Conservation (phyloP, 306 rosid species). For the Prunus salicina region DNA sequence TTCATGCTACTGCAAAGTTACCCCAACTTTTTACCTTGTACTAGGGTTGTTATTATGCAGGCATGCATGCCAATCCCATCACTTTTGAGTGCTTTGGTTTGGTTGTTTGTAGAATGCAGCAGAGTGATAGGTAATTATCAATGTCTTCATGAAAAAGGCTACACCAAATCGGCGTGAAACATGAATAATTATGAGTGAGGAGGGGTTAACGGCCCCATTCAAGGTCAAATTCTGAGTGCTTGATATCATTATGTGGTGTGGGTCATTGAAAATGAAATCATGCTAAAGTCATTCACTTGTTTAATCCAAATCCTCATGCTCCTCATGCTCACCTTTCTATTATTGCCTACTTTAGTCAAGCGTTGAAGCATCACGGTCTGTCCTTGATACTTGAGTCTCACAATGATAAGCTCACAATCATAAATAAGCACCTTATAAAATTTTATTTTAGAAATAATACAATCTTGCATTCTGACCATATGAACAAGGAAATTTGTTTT, state of each 20-base stretch:
- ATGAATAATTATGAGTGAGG: conserved; percentile 27
- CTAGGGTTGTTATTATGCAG: conserved; percentile 1
- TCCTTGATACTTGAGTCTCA: too few relatives aligned
- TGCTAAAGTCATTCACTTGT: too few relatives aligned
- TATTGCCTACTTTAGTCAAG: too few relatives aligned
- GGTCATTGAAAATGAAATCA: too few relatives aligned
- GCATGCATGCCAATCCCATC: conserved; percentile 41
- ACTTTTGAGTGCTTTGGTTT: conserved; percentile 2
- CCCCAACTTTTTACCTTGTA: background rate
- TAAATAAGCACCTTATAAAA: background rate
- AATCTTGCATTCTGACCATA: background rate
- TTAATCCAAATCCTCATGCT: too few relatives aligned
- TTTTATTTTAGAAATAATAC: background rate
- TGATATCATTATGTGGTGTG: conserved; percentile 32
- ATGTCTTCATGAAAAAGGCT: conserved; percentile 22
- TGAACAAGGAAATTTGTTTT: background rate
- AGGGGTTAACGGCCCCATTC: conserved; percentile 18
- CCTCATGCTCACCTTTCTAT: too few relatives aligned
- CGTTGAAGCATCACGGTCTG: too few relatives aligned
- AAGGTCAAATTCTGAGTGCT: conserved; percentile 45
- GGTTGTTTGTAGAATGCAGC: background rate
- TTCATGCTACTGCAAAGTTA: too few relatives aligned
- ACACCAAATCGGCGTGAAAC: conserved; percentile 36
- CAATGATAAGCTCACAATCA: background rate
- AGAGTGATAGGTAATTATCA: conserved; percentile 22